Conservation (phyloP, 2,329 filamentous ascomycete genomes). For the Calycina marina region DNA sequence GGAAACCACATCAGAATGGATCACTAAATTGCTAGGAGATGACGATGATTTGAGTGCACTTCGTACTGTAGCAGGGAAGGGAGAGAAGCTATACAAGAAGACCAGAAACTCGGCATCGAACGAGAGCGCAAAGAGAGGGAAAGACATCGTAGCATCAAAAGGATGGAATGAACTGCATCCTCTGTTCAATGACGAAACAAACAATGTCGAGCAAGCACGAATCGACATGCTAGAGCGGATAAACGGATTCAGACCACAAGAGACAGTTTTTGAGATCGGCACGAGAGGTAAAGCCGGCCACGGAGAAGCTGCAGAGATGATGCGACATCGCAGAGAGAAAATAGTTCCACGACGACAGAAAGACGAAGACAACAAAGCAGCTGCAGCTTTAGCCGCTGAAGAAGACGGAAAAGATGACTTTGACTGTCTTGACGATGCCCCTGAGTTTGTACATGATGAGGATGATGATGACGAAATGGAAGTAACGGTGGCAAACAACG, state of each 20-base stretch:
- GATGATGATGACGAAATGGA: constrained; percentile 26
- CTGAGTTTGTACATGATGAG: constrained; percentile 17
- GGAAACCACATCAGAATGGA: constrained; percentile 67
- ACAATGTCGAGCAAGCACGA: constrained; percentile 53
- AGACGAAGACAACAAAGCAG: constrained; percentile 27
- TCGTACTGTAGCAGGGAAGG: constrained; percentile 64
- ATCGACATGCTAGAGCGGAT: constrained; percentile 81
- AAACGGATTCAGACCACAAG: constrained; percentile 73
- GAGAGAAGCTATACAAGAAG: constrained; percentile 82
- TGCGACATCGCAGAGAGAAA: constrained; percentile 56
- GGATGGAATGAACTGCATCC: constrained; percentile 64
- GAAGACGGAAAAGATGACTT: constrained; percentile 19
- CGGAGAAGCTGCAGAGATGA: constrained; percentile 56
- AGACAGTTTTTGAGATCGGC: constrained; percentile 94
- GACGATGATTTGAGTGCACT: constrained; percentile 59
- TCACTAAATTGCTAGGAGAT: constrained; percentile 63
- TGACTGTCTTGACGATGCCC: constrained; percentile 10
- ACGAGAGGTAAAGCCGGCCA: constrained; percentile 49
- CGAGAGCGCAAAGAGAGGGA: constrained; percentile 79
- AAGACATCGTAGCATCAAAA: constrained; percentile 56
- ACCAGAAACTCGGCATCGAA: constrained; percentile 81
- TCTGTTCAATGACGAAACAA: constrained; percentile 59
- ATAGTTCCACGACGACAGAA: constrained; percentile 41
- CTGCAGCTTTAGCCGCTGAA: constrained; percentile 13
- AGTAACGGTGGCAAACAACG: constrained; percentile 21